These are phyloP conservation scores for Begonia peltatifolia DNA, from an alignment of 306 rosid species.

Conservation along the genomic window DNA sequence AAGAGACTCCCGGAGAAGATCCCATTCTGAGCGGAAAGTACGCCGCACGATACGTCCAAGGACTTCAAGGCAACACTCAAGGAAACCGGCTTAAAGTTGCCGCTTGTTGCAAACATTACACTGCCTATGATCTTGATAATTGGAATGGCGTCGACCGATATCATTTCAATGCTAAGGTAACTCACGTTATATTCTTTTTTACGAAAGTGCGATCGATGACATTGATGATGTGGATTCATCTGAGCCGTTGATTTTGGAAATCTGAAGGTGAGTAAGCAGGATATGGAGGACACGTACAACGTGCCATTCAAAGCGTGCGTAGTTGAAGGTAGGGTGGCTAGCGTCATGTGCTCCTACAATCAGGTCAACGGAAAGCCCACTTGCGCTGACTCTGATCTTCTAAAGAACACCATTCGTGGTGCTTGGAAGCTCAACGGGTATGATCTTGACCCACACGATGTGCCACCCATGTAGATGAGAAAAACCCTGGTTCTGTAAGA, in stretches of 20 bases:
- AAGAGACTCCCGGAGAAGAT: conserved; percentile 93
- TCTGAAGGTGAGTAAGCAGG: conserved; percentile 68
- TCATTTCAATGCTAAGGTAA: conserved; percentile 86
- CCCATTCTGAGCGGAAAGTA: conserved; percentile 51
- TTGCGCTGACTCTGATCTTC: conserved; percentile 74
- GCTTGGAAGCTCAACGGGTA: conserved; percentile 84
- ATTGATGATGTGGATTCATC: no score
- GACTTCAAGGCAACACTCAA: conserved; percentile 54
- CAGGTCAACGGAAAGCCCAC: conserved; percentile 95
- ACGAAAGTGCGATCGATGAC: no score
- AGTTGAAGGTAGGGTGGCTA: conserved; percentile 67
- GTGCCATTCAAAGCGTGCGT: conserved; percentile 87
- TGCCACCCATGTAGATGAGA: no score
- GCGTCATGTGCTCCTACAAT: conserved; percentile 96
- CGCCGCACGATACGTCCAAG: conserved; percentile 59
- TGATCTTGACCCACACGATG: conserved; percentile 2
- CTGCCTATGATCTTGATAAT: conserved; percentile 89
- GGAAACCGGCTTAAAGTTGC: conserved; percentile 79
- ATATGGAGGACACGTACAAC: conserved; percentile 65
- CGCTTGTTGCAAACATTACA: conserved; percentile 87
- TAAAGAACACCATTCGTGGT: conserved; percentile 61
- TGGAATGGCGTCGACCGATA: conserved; percentile 73
- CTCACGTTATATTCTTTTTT: background rate
- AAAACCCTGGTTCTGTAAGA: no score
- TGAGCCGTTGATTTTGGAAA: no score